Evolutionary conservation across 75 land plant genomes (phyloP), one percentile per base, ranked within the genome.

Genomic region (Cryptomeria japonica): DNA sequence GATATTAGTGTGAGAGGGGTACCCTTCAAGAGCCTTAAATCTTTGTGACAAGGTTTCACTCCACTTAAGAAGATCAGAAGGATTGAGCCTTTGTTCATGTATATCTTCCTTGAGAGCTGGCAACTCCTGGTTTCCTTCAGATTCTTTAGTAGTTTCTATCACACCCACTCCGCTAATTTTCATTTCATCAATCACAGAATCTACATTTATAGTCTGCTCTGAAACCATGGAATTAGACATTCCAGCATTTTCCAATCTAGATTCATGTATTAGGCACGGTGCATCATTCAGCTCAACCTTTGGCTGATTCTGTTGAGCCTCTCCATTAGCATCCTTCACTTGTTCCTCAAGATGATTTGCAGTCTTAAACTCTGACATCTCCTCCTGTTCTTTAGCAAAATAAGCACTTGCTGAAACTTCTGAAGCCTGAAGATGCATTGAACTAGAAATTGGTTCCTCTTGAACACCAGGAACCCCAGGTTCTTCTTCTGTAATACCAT

Each of bases 11-110:
- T 25, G 37, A 85, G 34, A 46, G 10, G 10, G 86, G 68, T 93
- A 95, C 96, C 89, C 86, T 75, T 88, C 86, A 18, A 92, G 79
- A 34, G 88, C 85, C 56, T 87, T 90, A 85, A 94, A 86, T 89
- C 87, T 91, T 46, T 90, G 88, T 61, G 89, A 85, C 90, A 95
- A 93, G 13, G 22, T 61, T 79, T 94, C 94, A 49, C 96, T 85
- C 51, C 85, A 87, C 73, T 89, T 75, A 75, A 95, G 80, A 56
- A 94, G 88, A 86, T 78, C 84, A 84, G 85, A 16, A 85, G 92
- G 51, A 75, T 89, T 85, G 39, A 22, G 41, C 16, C 86, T 49
- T 58, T 58, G 39, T 75, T 85, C 72, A 55, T 85, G 73, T 56
- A 58, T 22, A 19, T 51, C 86, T 85, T 37, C 41, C 73, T 85